These are phyloP conservation scores for Penicillium italicum DNA, from an alignment of 2,329 filamentous ascomycete genomes.

Conservation along the genomic window DNA sequence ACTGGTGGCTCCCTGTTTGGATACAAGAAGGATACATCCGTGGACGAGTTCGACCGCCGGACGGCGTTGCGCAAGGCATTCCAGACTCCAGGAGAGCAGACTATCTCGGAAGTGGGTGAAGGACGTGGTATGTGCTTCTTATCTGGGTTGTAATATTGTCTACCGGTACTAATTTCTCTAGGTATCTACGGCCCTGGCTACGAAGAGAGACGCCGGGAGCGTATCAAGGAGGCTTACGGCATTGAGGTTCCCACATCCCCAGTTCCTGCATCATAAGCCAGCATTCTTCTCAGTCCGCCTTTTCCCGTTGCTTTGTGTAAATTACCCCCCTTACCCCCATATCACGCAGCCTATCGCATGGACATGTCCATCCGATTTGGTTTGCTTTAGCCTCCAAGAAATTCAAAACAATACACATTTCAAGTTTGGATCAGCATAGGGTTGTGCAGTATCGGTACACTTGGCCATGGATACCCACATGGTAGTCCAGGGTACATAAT, in stretches of 20 bases:
- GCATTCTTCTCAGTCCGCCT: constrained; percentile 19
- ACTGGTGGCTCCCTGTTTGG: constrained; percentile 62
- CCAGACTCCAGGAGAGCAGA: constrained; percentile 73
- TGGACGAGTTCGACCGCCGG: constrained; percentile 73
- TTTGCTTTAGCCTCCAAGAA: constrained; percentile 17
- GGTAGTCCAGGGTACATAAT: not conserved
- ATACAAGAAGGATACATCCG: constrained; percentile 52
- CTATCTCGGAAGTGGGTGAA: constrained; percentile 76
- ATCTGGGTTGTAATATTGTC: constrained; percentile 3
- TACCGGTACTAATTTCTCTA: constrained; percentile 38
- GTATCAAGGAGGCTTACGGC: constrained; percentile 82
- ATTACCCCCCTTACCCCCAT: constrained; percentile 22
- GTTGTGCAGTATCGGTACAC: not conserved
- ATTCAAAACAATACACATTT: constrained; percentile 10
- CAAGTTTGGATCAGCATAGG: not conserved
- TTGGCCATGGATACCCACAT: not conserved
- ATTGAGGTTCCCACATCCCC: constrained; percentile 70
- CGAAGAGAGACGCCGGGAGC: constrained; percentile 74
- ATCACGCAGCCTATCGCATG: constrained; percentile 24
- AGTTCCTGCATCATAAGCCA: constrained; percentile 39
- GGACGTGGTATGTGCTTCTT: constrained; percentile 66
- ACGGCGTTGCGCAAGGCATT: constrained; percentile 69
- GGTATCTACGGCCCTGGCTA: constrained; percentile 79
- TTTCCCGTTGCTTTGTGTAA: constrained; percentile 28
- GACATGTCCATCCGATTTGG: constrained; percentile 18